These are phyloP conservation scores for Backusella morwellensis DNA, from an alignment of 192 early-diverging fungal species.

Conservation along the genomic window DNA sequence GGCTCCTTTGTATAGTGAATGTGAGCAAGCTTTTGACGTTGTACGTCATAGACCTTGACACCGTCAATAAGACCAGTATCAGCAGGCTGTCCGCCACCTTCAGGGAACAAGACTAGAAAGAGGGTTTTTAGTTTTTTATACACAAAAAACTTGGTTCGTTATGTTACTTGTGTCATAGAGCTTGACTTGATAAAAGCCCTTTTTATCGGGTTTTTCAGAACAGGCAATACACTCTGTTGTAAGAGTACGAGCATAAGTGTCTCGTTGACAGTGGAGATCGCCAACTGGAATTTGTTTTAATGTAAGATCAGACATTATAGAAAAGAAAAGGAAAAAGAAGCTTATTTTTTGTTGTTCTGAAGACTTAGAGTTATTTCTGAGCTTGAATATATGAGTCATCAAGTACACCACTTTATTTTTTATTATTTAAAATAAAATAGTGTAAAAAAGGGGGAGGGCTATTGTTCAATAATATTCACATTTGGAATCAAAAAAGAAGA, in stretches of 20 bases:
- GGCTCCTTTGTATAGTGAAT: conserved; percentile 56
- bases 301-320: not conserved
- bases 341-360: not conserved
- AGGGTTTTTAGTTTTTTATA: not conserved
- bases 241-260: conserved; percentile 45
- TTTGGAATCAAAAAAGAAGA: not conserved
- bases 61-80: conserved; percentile 60
- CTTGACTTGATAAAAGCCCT: conserved; percentile 59
- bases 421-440: too few species aligned
- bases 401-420: too few species aligned
- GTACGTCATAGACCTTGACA: conserved; percentile 54
- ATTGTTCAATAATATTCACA: too few species aligned
- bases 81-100: conserved; percentile 72
- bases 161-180: conserved; percentile 54
- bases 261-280: conserved; percentile 56
- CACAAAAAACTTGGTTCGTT: not conserved
- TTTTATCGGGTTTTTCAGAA: conserved; percentile 46
- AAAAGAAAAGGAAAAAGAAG: not conserved
- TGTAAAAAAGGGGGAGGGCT: not conserved
- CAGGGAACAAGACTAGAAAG: conserved; percentile 66
- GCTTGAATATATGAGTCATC: too few species aligned
- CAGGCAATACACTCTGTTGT: conserved; percentile 53
- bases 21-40: conserved; percentile 56
- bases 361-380: too few species aligned
- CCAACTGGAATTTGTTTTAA: conserved; percentile 53